phyloP scores from a whole-genome alignment of 2,329 filamentous ascomycete genomes.

The Alternaria burnsii region DNA sequence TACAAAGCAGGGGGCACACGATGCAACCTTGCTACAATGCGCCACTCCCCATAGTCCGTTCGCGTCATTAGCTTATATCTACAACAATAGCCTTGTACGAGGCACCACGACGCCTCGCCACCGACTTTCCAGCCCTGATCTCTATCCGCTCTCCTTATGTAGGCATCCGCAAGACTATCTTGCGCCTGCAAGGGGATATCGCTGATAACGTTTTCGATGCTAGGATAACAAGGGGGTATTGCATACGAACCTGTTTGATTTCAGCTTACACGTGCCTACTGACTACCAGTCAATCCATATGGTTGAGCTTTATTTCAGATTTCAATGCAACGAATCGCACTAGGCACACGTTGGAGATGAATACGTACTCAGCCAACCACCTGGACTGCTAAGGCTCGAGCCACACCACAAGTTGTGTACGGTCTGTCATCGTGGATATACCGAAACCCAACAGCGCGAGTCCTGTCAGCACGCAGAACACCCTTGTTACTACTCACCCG shows the following conservation, averaged over 20 bases:
- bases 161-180: slow-evolving; percentile 11
- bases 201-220: slow-evolving; percentile 1
- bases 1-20: slow-evolving; percentile 2
- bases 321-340: background rate
- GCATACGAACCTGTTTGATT: background rate
- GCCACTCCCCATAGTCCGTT: slow-evolving; percentile 23
- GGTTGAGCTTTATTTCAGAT: background rate
- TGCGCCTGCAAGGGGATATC: background rate
- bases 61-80: slow-evolving; percentile 14
- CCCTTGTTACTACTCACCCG: slow-evolving; percentile 33
- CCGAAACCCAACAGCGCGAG: slow-evolving; percentile 19
- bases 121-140: slow-evolving; percentile 17
- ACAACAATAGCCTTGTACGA: slow-evolving; percentile 11
- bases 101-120: slow-evolving; percentile 8
- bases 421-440: slow-evolving; percentile 19
- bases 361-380: slow-evolving; percentile 32
- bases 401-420: slow-evolving; percentile 30
- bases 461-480: slow-evolving; percentile 41
- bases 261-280: background rate
- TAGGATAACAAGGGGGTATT: background rate
- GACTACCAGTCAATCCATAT: background rate
- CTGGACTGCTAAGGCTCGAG: slow-evolving; percentile 32
- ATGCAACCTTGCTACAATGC: slow-evolving; percentile 19
- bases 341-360: background rate
- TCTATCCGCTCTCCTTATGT: slow-evolving; percentile 16